phyloP scores from a whole-genome alignment of 495 filamentous ascomycete genomes.

The Cercophora samala region DNA sequence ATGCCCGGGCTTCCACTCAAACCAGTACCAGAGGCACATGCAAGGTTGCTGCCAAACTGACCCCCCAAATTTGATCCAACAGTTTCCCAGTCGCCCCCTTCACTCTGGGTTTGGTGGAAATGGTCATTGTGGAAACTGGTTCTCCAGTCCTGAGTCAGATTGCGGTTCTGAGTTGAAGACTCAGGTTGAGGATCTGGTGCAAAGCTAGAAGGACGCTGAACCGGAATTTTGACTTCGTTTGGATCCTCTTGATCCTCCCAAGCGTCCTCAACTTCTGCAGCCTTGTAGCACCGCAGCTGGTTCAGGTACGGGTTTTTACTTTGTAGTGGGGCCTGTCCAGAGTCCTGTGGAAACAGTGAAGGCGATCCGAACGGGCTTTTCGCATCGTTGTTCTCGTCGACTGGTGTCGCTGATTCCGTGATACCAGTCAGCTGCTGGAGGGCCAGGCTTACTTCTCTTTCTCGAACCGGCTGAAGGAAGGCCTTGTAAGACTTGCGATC shows the following conservation, averaged over 20 bases:
- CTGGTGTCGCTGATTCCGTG: background rate
- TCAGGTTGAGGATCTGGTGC: conserved; percentile 4
- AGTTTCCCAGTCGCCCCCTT: conserved; percentile 33
- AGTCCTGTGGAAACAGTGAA: conserved; percentile 4
- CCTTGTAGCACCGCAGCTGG: conserved; percentile 16
- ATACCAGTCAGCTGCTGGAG: conserved; percentile 20
- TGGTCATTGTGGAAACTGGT: conserved; percentile 4
- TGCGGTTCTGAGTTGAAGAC: background rate
- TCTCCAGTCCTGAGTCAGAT: background rate
- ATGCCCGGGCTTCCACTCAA: conserved; percentile 12
- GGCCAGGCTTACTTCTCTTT: conserved; percentile 31
- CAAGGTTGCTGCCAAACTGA: conserved; percentile 31
- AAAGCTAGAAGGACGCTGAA: conserved; percentile 5
- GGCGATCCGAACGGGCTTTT: background rate
- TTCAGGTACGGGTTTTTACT: conserved; percentile 23
- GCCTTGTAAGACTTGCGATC: conserved; percentile 26
- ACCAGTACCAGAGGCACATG: conserved; percentile 15
- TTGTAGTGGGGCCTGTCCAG: background rate
- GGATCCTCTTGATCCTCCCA: conserved; percentile 17
- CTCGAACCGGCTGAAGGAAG: conserved; percentile 26
- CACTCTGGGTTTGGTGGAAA: conserved; percentile 16
- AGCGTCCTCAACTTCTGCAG: conserved; percentile 4
- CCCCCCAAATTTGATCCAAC: conserved; percentile 23
- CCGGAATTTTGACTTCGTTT: conserved; percentile 18
- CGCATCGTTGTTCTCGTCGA: background rate